Base-by-base conservation (phyloP, 2,329 filamentous ascomycete species). In the Cylindrodendrum hubeiense region DNA sequence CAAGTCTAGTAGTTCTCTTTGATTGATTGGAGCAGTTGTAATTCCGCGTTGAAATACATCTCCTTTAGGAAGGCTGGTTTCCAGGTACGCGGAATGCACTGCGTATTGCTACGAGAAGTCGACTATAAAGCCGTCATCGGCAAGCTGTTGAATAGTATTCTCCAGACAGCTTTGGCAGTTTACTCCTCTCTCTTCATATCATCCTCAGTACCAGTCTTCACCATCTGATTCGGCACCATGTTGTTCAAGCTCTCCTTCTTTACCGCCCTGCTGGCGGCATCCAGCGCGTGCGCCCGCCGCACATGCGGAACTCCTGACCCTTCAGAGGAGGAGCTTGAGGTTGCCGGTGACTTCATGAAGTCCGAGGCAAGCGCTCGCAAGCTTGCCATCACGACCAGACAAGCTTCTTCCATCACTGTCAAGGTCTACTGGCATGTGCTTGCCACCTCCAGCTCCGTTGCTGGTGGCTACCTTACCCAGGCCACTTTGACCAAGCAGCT, bases 401-500 rank as follows among this genome's bases (percentile, higher is more conserved):
- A 49, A 7, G 47, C 54, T 4, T n/a, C 66, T 0, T 57, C 71
- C 1, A 69, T 73, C 46, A 30, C 50, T 2, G 49, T 73, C 4
- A 70, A 73, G 10, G 73, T 72, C 2, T 73, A 73, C 46, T 73
- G 73, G 52, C 71, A 73, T n/a, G 71, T 73, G 7, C 66, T 73
- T 5, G 71, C 71, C 0, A 68, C 71, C 1, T 63, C 71, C 22
- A 62, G 53, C 10, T 67, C 68, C 5, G 73, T 72, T 12, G 39
- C 51, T 15, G 63, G 63, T n/a, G 63, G 63, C 4, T 72, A 72
- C 56, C 60, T 74, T 19, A 59, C 71, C 9, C 33, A 70, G 28
- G 53, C 49, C 4, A 65, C 70, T 26, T 50, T 73, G 1, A 60
- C 65, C 10, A 62, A 59, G 12, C 84, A 87, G 76, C 71, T 86